phyloP scores from a whole-genome alignment of 2,329 filamentous ascomycete species.

The Pseudonectria foliicola region DNA sequence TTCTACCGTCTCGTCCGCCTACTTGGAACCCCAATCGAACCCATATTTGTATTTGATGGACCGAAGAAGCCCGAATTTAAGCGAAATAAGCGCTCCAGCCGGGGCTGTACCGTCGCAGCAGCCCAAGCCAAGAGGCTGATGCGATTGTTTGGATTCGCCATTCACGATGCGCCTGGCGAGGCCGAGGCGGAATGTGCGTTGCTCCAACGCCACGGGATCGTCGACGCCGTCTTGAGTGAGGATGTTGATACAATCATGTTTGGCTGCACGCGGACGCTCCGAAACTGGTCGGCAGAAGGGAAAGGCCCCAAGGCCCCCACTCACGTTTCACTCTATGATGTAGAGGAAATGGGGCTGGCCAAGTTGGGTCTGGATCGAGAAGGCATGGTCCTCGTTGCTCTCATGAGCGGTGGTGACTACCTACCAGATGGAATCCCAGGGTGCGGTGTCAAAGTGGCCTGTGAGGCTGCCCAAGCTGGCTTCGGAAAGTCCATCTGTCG shows the following conservation, averaged over 20 bases:
- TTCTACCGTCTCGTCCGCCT: conserved; percentile 85
- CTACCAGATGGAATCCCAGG: conserved; percentile 79
- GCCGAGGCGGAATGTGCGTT: conserved; percentile 94
- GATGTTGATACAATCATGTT: conserved; percentile 99
- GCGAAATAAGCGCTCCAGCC: conserved; percentile 67
- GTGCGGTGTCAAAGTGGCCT: conserved; percentile 82
- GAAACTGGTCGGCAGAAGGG: conserved; percentile 75
- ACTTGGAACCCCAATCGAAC: conserved; percentile 69
- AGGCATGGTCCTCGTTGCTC: conserved; percentile 86
- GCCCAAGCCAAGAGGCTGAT: conserved; percentile 79
- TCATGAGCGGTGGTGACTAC: conserved; percentile 96
- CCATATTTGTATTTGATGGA: conserved; percentile 87
- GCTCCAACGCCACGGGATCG: conserved; percentile 71
- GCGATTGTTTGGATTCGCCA: conserved; percentile 74
- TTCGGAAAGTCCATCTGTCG: conserved; percentile 72
- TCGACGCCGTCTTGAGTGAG: conserved; percentile 91
- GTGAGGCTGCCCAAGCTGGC: conserved; percentile 80
- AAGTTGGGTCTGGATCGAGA: conserved; percentile 64
- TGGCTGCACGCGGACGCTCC: conserved; percentile 69
- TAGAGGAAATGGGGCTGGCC: conserved; percentile 42
- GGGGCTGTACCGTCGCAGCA: conserved; percentile 59
- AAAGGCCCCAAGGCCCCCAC: conserved; percentile 64
- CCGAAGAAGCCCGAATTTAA: conserved; percentile 82
- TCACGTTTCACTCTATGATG: conserved; percentile 77
- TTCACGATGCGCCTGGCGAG: conserved; percentile 85